Evolutionary conservation across 1,139 yeast genomes (phyloP), one percentile per base, ranked within the genome.

Genomic region (Geotrichum fermentans): DNA sequence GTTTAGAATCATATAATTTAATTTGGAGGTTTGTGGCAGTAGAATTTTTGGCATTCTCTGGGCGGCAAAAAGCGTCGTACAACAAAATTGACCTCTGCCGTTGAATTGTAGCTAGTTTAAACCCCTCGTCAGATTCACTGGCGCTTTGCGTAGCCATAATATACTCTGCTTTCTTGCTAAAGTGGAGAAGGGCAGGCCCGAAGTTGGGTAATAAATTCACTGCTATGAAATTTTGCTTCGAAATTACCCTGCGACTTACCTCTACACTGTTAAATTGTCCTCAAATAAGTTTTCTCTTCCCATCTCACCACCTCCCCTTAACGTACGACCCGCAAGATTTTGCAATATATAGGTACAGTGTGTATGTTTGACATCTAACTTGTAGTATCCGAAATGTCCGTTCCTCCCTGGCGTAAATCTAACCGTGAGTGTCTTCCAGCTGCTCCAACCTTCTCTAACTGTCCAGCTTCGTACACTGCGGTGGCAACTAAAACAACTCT

Each of bases 381-480:
- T 33, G 11, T 35, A 33, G 39, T 10, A 2, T 10, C 29, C 39
- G 35, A 14, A 28, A 59, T 59, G 61, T 58, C 62, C 22, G 53
- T 57, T 28, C 63, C 63, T 17, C 63, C 63, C n/a, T 59, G 63
- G 63, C 53, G 62, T 44, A 52, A 54, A 40, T 47, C 48, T 43
- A 50, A 50, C 32, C 39, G 49, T 47, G 40, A 45, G 52, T 47
- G 29, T 16, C 8, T 28, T 18, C 28, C 28, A 24, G 28, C 28
- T 24, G n/a, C n/a, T n/a, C n/a, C n/a, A n/a, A n/a, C n/a, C n/a
- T n/a, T n/a, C n/a, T n/a, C n/a, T n/a, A n/a, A n/a, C n/a, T 34
- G 17, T 14, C 13, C 17, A 34, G 43, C 43, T 32, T 50, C 58
- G n/a, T 54, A 43, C 42, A 55, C 56, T 10, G 36, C 56, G 11